Percentiles rank a stretch among this genome's conserved stretches.
Evolutionary conservation across 768 basidiomycete species (phyloP).

Genomic region (Lyophyllum semitale): DNA sequence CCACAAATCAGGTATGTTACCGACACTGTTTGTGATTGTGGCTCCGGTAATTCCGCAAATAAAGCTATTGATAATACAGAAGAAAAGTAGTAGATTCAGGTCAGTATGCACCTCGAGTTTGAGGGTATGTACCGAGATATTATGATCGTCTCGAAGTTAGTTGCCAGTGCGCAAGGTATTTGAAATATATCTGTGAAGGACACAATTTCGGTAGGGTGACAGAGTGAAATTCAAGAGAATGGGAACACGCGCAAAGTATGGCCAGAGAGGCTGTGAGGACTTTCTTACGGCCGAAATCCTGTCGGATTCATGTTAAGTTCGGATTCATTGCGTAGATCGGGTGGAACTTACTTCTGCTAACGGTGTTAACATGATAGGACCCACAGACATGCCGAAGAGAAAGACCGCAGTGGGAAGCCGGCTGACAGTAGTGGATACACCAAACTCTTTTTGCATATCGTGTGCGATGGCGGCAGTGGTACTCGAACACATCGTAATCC

Average conservation of each 20-base stretch:
- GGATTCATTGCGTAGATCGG: background rate
- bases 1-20: slow-evolving; percentile 23
- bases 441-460: slow-evolving; percentile 19
- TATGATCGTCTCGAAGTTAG: slow-evolving; percentile 14
- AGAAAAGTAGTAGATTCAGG: too few relatives aligned
- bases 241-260: slow-evolving; percentile 18
- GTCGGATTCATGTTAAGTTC: background rate
- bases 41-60: slow-evolving; percentile 20
- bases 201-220: slow-evolving; percentile 14
- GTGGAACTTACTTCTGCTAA: slow-evolving; percentile 16
- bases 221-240: background rate
- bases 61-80: slow-evolving; percentile 6
- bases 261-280: slow-evolving; percentile 16
- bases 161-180: slow-evolving; percentile 22
- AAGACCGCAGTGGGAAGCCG: slow-evolving; percentile 22
- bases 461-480: slow-evolving; percentile 13
- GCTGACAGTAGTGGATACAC: slow-evolving; percentile 13
- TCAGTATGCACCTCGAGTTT: background rate
- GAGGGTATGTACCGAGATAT: slow-evolving; percentile 15
- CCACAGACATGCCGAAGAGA: slow-evolving; percentile 19
- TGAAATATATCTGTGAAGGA: slow-evolving; percentile 19
- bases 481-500: slow-evolving; percentile 22
- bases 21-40: slow-evolving; percentile 18
- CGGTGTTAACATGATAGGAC: slow-evolving; percentile 21
- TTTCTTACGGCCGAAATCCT: slow-evolving; percentile 24